Percentiles rank a stretch among this genome's conserved stretches.
phyloP scores from a whole-genome alignment of 1,284 basidiomycete genomes.

The Pyrrhoderma noxium region DNA sequence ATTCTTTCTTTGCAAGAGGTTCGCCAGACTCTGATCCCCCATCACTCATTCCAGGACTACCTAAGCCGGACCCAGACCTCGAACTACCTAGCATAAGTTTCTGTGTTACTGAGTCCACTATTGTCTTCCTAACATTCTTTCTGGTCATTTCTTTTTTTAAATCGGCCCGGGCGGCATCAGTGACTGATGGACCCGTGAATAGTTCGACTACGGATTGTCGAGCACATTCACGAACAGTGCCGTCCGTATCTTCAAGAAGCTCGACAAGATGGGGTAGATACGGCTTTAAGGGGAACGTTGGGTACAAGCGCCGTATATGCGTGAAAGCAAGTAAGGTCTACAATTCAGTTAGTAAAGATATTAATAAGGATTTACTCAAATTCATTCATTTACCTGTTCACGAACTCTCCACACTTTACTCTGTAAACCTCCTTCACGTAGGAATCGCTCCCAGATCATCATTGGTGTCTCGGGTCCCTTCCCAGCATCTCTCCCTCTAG shows the following conservation, averaged over 20 bases:
- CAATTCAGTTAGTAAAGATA: background rate
- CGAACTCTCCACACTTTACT: slow-evolving; percentile 80
- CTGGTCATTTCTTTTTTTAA: slow-evolving; percentile 88
- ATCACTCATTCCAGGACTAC: slow-evolving; percentile 40
- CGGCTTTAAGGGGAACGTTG: slow-evolving; percentile 75
- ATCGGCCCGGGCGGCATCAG: slow-evolving; percentile 83
- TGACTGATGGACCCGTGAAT: slow-evolving; percentile 75
- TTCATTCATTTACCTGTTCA: slow-evolving; percentile 56
- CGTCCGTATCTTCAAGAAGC: slow-evolving; percentile 85
- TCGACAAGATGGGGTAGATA: slow-evolving; percentile 80
- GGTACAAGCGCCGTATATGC: slow-evolving; percentile 56
- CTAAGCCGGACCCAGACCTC: slow-evolving; percentile 24
- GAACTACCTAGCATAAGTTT: slow-evolving; percentile 45
- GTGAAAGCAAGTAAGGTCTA: slow-evolving; percentile 63
- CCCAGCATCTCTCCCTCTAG: slow-evolving; percentile 43
- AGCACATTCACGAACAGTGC: slow-evolving; percentile 82
- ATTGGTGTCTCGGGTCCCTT: slow-evolving; percentile 74
- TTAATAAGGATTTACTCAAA: background rate
- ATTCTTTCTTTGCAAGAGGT: slow-evolving; percentile 42
- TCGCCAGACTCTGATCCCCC: slow-evolving; percentile 59
- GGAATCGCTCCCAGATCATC: slow-evolving; percentile 66
- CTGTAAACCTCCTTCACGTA: slow-evolving; percentile 65
- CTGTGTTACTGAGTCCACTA: slow-evolving; percentile 62
- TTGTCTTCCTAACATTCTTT: slow-evolving; percentile 80
- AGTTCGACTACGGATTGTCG: slow-evolving; percentile 75